Evolutionary conservation across 176 grass and related monocot genomes (phyloP), one percentile per base, ranked within the genome.

Genomic region (Luzula sylvatica): DNA sequence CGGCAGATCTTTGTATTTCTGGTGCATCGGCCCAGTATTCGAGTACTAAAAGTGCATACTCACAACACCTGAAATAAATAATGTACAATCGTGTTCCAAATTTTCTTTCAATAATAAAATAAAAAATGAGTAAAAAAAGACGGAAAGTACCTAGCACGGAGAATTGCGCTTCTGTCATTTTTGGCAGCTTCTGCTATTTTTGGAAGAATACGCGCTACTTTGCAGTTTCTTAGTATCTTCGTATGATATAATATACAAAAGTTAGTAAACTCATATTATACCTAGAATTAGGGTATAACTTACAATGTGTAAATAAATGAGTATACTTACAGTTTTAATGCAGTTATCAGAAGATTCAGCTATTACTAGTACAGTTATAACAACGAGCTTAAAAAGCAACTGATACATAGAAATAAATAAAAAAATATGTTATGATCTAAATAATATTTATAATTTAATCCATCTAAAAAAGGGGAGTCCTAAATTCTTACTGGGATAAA

Each of bases 11-110:
- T 54, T 95, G 89, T 78, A 95, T 95, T 71, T 95, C 89, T 22
- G 77, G 89, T 21, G 83, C 89, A 75, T 95, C 89, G 32, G 89
- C 89, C 89, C 89, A 95, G 76, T 88, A 95, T 73, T 95, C 89
- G 45, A 95, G 56, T 70, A 85, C 18, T 62, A 88, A 62, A 54
- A 95, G 66, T n/a, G 83, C 74, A 50, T 95, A 95, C 52, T 95
- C 89, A 57, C 83, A 88, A 35, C 89, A 95, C 80, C 89, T 95
- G 68, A 62, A 35, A 69, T 24, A 60, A 55, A 62, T 20, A 50
- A 32, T 64, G 26, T 29, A 47, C 44, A 21, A 26, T 64, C 57
- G 45, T 8, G 35, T 61, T 61, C 12, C 21, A 42, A 16, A 44
- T 9, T 45, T 61, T 20, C 40, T 69, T 42, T 18, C 3, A 54